These are phyloP conservation scores for Rhododendron simsii DNA, from an alignment of 148 eudicot genomes.

Conservation along the genomic window DNA sequence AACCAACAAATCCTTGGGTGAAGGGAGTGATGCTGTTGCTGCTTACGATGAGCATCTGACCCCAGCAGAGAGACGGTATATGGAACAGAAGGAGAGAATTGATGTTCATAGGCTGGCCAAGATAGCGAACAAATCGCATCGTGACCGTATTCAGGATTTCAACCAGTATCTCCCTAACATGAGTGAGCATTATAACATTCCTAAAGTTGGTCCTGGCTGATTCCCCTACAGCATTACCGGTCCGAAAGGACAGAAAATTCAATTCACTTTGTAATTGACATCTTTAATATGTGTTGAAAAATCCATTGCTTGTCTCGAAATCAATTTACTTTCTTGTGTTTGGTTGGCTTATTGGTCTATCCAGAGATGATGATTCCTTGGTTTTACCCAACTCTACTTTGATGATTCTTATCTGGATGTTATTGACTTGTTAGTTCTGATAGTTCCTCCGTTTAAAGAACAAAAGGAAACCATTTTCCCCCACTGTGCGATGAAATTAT, in stretches of 20 bases:
- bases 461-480: neutral
- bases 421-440: neutral
- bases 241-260: neutral
- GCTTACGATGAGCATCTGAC: slow-evolving; percentile 39
- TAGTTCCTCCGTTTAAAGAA: neutral
- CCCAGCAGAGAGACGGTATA: slow-evolving; percentile 90
- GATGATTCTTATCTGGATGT: neutral
- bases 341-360: neutral
- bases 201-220: slow-evolving; percentile 32
- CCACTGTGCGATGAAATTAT: neutral
- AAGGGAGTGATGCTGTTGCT: neutral
- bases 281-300: neutral
- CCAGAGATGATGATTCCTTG: neutral
- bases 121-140: slow-evolving; percentile 76
- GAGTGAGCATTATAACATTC: neutral
- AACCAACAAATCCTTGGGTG: neutral
- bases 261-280: neutral
- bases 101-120: slow-evolving; percentile 68
- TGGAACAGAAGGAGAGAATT: slow-evolving; percentile 79
- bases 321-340: neutral
- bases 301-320: neutral
- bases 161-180: slow-evolving; percentile 47
- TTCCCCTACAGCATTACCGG: neutral
- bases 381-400: neutral
- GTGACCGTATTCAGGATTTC: slow-evolving; percentile 83